Conservation (phyloP, 441 rosid species). For the Metrosideros polymorpha region DNA sequence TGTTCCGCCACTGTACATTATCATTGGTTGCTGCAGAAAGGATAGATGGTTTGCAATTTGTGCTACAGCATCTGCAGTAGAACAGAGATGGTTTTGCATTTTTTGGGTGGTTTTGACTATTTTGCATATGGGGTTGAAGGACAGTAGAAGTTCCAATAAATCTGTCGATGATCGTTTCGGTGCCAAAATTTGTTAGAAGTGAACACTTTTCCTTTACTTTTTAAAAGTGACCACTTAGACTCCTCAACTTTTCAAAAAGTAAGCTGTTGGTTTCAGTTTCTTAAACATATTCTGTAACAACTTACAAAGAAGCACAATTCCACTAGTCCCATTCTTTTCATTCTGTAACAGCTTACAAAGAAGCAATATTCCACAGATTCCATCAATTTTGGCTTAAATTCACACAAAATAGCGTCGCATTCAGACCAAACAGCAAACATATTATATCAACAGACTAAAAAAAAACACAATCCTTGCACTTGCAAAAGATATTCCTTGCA, state of each 20-base stretch:
- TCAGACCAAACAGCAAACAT: neutral
- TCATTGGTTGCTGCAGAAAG: neutral
- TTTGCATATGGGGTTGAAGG: neutral
- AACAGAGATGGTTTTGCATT: neutral
- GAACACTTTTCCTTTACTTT: no score
- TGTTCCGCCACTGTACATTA: neutral
- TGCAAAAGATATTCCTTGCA: neutral
- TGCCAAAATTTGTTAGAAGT: neutral
- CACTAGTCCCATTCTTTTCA: neutral
- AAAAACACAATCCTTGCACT: no score
- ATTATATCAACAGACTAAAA: no score
- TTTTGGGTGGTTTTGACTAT: neutral
- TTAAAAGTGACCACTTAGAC: neutral
- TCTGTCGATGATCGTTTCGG: neutral
- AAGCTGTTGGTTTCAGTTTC: neutral
- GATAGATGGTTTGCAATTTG: neutral
- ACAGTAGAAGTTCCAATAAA: neutral
- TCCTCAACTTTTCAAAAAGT: neutral
- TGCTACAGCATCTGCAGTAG: neutral
- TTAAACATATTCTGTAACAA: neutral
- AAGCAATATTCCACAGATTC: neutral
- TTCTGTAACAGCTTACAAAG: neutral
- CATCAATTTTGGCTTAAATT: neutral
- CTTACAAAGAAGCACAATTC: neutral
- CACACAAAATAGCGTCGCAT: neutral